These are phyloP conservation scores for Phytopythium chamaehyphon DNA, from an alignment of 352 stramenopile species.

Conservation along the genomic window DNA sequence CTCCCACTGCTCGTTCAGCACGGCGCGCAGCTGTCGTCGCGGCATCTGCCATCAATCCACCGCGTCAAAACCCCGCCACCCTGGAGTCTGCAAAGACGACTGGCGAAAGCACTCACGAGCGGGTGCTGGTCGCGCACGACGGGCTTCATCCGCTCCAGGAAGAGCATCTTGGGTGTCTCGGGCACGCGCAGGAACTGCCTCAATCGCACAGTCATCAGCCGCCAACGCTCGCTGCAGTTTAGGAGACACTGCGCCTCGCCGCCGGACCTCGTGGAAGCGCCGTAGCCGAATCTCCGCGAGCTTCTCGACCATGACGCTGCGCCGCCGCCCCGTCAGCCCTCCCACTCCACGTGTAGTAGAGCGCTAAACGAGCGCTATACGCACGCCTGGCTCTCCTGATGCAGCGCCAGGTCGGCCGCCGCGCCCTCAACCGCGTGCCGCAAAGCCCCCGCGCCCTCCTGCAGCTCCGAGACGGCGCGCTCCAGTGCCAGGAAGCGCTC, in stretches of 20 bases:
- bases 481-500: constrained; percentile 19
- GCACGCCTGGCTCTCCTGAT: constrained; percentile 37
- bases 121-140: constrained; percentile 19
- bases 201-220: constrained; percentile 1
- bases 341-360: constrained; percentile 1
- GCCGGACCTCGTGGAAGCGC: constrained; percentile 34
- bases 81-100: too few relatives aligned
- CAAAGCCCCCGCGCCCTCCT: constrained; percentile 32
- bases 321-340: background rate
- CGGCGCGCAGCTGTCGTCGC: constrained; percentile 18
- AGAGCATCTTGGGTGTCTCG: constrained; percentile 27
- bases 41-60: constrained; percentile 13
- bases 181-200: constrained; percentile 30
- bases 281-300: constrained; percentile 39
- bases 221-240: too few relatives aligned
- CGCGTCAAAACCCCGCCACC: background rate
- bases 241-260: constrained; percentile 2
- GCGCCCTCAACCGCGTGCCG: constrained; percentile 23
- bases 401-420: constrained; percentile 29
- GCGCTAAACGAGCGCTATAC: constrained; percentile 4
- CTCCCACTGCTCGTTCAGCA: constrained; percentile 23
- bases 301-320: constrained; percentile 41
- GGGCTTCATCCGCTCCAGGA: constrained; percentile 23
- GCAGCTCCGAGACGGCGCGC: constrained; percentile 23
- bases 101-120: constrained; percentile 1